Base-by-base conservation (phyloP, 208 protist species). In the Wallacemonas sp. region DNA sequence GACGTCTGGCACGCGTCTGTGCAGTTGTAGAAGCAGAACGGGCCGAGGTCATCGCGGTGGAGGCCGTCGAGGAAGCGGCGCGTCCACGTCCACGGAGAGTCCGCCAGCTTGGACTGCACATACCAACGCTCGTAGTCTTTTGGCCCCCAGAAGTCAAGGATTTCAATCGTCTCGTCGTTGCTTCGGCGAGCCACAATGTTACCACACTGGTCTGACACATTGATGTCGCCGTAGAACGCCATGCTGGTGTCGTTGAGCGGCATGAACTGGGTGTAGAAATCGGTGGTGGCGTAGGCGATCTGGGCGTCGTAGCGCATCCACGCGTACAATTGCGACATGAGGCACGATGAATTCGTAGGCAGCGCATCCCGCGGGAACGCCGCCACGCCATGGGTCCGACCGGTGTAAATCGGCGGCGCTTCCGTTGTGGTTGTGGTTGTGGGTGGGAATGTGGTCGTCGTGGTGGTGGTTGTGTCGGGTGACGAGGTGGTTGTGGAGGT, bases 1-100 rank as follows among this genome's bases (percentile, higher is more conserved):
- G 67, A 23, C 1, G 23, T 66, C 27, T 55, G 24, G 38, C 82
- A 88, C 21, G 61, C 55, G 36, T 46, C 57, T 1, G 49, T 71
- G 60, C 85, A 91, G 65, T 82, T 62, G 44, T 74, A 46, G 57
- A 83, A 80, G 46, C 84, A 87, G 61, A 87, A 81, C 6, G 70
- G 54, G 14, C 38, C 67, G 17, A 84, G 48, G 8, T 65, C 21
- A 34, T 30, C 44, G 26, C 70, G 63, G 19, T 30, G 2, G 41
- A 23, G 14, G 46, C 52, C 61, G 1, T 80, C 54, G 8, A 91
- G 76, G 58, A 82, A 85, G 6, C 26, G 54, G 17, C 39, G 56
- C 19, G 85, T 91, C 48, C 49, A 38, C 36, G 62, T 55, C 75
- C 78, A 90, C 23, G 68, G 46, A 5, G 80, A 85, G 33, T 49